These are phyloP conservation scores for Plantago rigida DNA, from an alignment of 305 asterid genomes.

Conservation along the genomic window DNA sequence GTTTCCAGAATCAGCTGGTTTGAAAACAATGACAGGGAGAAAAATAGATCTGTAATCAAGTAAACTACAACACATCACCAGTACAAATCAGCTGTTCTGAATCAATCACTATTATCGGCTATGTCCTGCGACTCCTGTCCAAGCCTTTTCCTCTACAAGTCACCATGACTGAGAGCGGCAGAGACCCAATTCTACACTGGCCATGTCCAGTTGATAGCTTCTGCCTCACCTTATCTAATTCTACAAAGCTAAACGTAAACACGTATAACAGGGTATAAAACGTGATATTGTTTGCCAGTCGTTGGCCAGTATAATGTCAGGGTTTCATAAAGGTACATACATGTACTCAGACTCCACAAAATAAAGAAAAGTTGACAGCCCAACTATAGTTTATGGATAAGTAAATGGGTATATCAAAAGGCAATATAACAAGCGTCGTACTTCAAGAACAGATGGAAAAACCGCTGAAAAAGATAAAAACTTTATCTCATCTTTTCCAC, in stretches of 20 bases:
- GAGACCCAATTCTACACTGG: not conserved
- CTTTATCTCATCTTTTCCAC: not conserved
- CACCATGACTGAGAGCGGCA: not conserved
- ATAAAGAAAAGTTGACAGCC: not conserved
- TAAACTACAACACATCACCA: not conserved
- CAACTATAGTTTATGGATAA: not conserved
- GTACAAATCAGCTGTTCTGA: not conserved
- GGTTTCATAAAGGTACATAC: constrained; percentile 2
- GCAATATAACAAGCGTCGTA: not conserved
- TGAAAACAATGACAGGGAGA: too few species aligned
- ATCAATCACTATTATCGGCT: not conserved
- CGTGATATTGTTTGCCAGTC: not conserved
- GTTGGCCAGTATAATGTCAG: not conserved
- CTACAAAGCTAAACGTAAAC: constrained; percentile 1
- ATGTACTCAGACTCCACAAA: not conserved
- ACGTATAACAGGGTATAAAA: not conserved
- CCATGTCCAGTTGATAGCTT: not conserved
- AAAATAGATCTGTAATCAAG: not conserved
- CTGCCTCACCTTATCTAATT: constrained; percentile 1
- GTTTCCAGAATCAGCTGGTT: too few species aligned
- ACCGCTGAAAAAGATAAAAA: too few species aligned
- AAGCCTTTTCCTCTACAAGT: not conserved
- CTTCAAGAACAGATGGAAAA: constrained; percentile 13
- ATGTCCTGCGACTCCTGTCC: not conserved
- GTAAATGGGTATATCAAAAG: not conserved